Evolutionary conservation across 176 grass and related monocot genomes (phyloP).

Genomic region (Phragmites australis): DNA sequence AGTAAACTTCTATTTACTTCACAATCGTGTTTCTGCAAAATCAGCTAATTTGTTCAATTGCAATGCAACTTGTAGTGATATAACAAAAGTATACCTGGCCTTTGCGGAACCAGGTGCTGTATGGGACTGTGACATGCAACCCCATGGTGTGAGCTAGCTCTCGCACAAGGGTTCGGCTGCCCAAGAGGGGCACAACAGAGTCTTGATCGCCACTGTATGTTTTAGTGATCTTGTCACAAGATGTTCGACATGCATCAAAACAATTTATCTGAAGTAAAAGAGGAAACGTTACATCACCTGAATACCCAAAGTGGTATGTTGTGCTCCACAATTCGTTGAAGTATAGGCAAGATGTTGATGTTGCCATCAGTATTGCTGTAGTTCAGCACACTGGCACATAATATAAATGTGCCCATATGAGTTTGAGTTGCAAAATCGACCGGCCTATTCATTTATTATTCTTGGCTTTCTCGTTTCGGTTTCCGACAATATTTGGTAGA

Average conservation of each 20-base stretch:
- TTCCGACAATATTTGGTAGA: not conserved
- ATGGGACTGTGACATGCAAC: constrained; percentile 70
- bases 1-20: not conserved
- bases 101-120: constrained; percentile 77
- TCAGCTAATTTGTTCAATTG: not conserved
- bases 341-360: constrained; percentile 84
- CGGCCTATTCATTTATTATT: not conserved
- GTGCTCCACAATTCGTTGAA: constrained; percentile 76
- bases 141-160: constrained; percentile 82
- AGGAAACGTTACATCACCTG: constrained; percentile 52
- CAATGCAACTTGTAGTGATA: not conserved
- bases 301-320: constrained; percentile 93
- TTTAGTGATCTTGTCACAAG: constrained; percentile 16
- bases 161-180: constrained; percentile 84
- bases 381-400: constrained; percentile 66
- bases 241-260: not conserved
- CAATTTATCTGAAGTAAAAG: not conserved
- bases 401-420: constrained; percentile 17
- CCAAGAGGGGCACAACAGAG: constrained; percentile 87
- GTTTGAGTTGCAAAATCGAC: constrained; percentile 31
- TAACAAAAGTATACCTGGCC: constrained; percentile 61
- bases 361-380: constrained; percentile 78
- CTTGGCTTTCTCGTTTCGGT: not conserved
- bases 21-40: not conserved
- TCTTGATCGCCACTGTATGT: constrained; percentile 88